Evolutionary conservation across 441 rosid species (phyloP).

Genomic region (Croton setiger): DNA sequence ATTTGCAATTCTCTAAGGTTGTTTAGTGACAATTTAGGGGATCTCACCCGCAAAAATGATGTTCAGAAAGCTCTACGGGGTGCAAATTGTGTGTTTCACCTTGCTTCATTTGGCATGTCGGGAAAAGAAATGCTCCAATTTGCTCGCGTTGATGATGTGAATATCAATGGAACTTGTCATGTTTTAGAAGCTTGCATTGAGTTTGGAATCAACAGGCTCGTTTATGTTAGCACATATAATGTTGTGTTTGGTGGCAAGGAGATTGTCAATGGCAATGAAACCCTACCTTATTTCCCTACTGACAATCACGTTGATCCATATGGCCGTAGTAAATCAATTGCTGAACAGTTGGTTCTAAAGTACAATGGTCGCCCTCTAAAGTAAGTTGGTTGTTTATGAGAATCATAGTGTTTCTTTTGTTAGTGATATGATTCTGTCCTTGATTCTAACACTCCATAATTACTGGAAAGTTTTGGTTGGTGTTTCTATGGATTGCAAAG

Average conservation of each 20-base stretch:
- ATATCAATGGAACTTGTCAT: slow-evolving; percentile 78
- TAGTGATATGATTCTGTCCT: no score
- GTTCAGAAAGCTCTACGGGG: slow-evolving; percentile 63
- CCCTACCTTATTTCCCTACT: slow-evolving; percentile 71
- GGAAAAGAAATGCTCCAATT: slow-evolving; percentile 93
- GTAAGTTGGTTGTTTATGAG: slow-evolving; percentile 36
- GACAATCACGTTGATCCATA: slow-evolving; percentile 79
- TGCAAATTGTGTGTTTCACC: slow-evolving; percentile 76
- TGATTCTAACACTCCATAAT: no score
- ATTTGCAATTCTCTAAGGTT: background rate
- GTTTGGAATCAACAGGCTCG: slow-evolving; percentile 60
- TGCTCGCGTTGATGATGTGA: slow-evolving; percentile 74
- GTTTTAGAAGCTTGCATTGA: slow-evolving; percentile 67
- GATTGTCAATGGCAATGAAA: slow-evolving; percentile 75
- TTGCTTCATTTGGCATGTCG: slow-evolving; percentile 93
- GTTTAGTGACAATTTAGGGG: slow-evolving; percentile 40
- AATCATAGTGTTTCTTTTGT: background rate
- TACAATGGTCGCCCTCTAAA: slow-evolving; percentile 67
- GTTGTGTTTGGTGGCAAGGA: slow-evolving; percentile 92
- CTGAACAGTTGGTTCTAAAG: slow-evolving; percentile 82
- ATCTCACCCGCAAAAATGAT: slow-evolving; percentile 51
- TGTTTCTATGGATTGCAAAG: background rate
- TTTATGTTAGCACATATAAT: slow-evolving; percentile 86
- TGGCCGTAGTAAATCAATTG: slow-evolving; percentile 76
- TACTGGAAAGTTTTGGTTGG: no score